Percentiles rank a stretch among this genome's conserved stretches.
These are phyloP conservation scores for Ceratobasidium sp. DNA, from an alignment of 1,284 basidiomycete species.

Conservation along the genomic window DNA sequence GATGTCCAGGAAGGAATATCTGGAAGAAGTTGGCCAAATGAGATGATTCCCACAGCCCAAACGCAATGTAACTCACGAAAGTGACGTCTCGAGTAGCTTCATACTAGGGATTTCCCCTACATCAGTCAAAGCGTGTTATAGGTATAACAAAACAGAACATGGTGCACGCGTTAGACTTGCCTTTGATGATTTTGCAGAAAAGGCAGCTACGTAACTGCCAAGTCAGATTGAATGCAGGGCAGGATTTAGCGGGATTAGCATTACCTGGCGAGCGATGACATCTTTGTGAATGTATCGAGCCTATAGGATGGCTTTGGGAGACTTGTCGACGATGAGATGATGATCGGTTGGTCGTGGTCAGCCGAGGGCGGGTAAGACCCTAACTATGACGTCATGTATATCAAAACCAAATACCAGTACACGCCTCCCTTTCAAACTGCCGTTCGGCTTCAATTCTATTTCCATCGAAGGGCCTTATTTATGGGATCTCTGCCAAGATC, in stretches of 20 bases:
- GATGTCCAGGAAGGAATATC: constrained; percentile 88
- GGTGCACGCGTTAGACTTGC: constrained; percentile 59
- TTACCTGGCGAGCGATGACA: constrained; percentile 31
- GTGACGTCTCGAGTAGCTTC: constrained; percentile 83
- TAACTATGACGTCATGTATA: no score
- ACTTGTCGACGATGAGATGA: no score
- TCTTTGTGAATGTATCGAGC: neutral
- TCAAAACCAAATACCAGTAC: no score
- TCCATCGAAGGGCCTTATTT: no score
- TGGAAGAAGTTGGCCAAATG: constrained; percentile 48
- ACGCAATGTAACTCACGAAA: constrained; percentile 62
- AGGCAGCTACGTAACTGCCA: constrained; percentile 62
- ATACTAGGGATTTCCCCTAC: constrained; percentile 69
- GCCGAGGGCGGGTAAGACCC: no score
- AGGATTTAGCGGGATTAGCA: neutral
- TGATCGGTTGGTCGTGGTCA: no score
- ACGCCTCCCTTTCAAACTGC: no score
- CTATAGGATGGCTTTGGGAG: no score
- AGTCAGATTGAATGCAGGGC: neutral
- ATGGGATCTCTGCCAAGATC: no score
- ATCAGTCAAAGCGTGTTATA: neutral
- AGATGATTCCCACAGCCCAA: no score
- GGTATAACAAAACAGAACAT: neutral
- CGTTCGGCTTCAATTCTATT: no score
- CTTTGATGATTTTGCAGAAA: constrained; percentile 93